Evolutionary conservation across 768 basidiomycete species (phyloP).

Genomic region (Amanita brunnescens): DNA sequence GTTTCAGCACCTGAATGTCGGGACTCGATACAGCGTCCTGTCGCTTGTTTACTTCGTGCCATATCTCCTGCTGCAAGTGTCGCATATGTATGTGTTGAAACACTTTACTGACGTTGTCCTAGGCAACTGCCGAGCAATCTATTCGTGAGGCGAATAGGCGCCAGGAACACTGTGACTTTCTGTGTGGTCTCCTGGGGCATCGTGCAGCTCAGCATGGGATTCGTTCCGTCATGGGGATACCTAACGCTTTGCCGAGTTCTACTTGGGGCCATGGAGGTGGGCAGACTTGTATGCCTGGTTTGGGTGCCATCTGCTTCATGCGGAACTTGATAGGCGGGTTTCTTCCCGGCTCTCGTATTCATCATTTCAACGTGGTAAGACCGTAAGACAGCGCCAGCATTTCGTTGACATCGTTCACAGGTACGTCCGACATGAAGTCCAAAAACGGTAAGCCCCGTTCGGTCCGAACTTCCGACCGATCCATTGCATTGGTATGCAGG

Average conservation of each 20-base stretch:
- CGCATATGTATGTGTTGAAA: not conserved
- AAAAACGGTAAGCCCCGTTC: constrained; percentile 29
- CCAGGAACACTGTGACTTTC: constrained; percentile 31
- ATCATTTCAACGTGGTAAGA: constrained; percentile 39
- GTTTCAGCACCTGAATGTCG: constrained; percentile 26
- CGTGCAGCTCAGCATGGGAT: constrained; percentile 38
- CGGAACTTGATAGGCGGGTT: constrained; percentile 31
- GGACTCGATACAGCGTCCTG: constrained; percentile 37
- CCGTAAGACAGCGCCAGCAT: too few relatives aligned
- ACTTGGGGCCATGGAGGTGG: constrained; percentile 36
- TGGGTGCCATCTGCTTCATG: not conserved
- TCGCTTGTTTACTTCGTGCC: constrained; percentile 38
- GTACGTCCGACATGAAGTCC: constrained; percentile 45
- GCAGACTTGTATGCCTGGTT: constrained; percentile 4
- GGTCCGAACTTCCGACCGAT: not conserved
- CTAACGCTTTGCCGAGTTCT: constrained; percentile 31
- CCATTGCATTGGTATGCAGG: constrained; percentile 16
- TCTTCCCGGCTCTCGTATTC: constrained; percentile 41
- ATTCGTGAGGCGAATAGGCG: constrained; percentile 33
- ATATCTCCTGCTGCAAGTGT: constrained; percentile 36
- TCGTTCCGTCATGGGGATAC: constrained; percentile 32
- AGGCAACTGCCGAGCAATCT: constrained; percentile 40
- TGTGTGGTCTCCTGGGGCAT: constrained; percentile 36
- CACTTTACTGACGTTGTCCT: not conserved
- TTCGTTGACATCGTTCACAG: constrained; percentile 20